phyloP scores from a whole-genome alignment of 345 rosid genomes.

The Draba incana region DNA sequence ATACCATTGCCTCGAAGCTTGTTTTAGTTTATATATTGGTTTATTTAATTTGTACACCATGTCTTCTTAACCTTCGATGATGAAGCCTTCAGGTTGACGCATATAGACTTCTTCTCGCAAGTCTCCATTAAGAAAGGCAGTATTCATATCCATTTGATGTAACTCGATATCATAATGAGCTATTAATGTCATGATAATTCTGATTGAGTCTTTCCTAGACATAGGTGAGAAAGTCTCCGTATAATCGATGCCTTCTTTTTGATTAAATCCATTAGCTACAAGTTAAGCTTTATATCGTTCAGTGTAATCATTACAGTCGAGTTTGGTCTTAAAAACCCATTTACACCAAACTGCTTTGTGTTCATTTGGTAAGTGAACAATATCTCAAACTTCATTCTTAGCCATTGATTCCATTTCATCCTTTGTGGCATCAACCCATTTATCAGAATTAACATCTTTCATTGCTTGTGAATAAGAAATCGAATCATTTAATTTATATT shows the following conservation, averaged over 20 bases:
- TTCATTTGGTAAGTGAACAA: conserved; percentile 4
- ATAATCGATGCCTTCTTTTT: conserved; percentile 1
- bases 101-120: not conserved
- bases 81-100: conserved; percentile 13
- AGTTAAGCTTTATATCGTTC: conserved; percentile 5
- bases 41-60: conserved; percentile 21
- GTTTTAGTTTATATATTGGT: conserved; percentile 20
- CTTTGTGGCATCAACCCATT: not conserved
- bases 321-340: conserved; percentile 15
- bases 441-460: conserved; percentile 17
- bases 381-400: not conserved
- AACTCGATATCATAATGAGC: conserved; percentile 2
- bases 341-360: not conserved
- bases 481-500: not conserved
- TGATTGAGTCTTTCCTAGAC: conserved; percentile 5
- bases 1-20: conserved; percentile 11
- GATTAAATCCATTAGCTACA: conserved; percentile 10
- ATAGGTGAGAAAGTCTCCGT: not conserved
- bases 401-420: not conserved
- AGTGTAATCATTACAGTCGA: not conserved
- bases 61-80: conserved; percentile 1
- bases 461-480: conserved; percentile 20
- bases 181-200: conserved; percentile 7
- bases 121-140: conserved; percentile 1
- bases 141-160: conserved; percentile 26